A percentile compares a stretch with the other conserved stretches of the same genome.
Conservation (phyloP, 257 asterid species). For the Ballota nigra region DNA sequence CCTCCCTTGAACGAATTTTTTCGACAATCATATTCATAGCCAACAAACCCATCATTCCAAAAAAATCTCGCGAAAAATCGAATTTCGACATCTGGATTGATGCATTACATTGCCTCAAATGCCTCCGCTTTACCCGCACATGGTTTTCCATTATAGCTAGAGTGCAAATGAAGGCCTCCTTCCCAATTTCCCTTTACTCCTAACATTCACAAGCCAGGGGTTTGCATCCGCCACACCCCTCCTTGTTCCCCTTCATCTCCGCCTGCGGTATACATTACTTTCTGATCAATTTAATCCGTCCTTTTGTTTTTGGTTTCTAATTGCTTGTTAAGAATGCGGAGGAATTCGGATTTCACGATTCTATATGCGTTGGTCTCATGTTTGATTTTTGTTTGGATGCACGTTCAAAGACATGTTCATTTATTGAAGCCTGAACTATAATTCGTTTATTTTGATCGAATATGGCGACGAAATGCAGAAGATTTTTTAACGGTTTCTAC, state of each 20-base stretch:
- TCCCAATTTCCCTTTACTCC: constrained; percentile 10
- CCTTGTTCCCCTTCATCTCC: constrained; percentile 24
- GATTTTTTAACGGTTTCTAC: neutral
- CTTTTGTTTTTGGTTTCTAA: neutral
- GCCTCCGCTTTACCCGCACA: constrained; percentile 27
- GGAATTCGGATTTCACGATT: neutral
- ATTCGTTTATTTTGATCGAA: neutral
- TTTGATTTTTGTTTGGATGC: neutral
- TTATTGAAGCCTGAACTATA: neutral
- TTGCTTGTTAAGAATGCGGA: neutral
- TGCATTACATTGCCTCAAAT: constrained; percentile 16
- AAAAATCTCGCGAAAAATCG: neutral
- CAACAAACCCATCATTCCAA: constrained; percentile 15
- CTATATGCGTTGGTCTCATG: neutral
- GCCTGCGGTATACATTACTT: constrained; percentile 25
- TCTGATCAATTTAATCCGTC: neutral
- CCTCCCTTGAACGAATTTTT: neutral
- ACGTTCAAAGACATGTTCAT: neutral
- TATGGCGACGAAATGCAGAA: constrained; percentile 1
- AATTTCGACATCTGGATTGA: constrained; percentile 12
- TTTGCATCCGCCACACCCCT: constrained; percentile 6
- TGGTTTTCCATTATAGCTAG: neutral
- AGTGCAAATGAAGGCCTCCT: constrained; percentile 8
- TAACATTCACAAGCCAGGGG: constrained; percentile 15
- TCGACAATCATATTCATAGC: neutral